phyloP scores from a whole-genome alignment of 2,329 filamentous ascomycete genomes.

The Cladosporium austrohemisphaericum region DNA sequence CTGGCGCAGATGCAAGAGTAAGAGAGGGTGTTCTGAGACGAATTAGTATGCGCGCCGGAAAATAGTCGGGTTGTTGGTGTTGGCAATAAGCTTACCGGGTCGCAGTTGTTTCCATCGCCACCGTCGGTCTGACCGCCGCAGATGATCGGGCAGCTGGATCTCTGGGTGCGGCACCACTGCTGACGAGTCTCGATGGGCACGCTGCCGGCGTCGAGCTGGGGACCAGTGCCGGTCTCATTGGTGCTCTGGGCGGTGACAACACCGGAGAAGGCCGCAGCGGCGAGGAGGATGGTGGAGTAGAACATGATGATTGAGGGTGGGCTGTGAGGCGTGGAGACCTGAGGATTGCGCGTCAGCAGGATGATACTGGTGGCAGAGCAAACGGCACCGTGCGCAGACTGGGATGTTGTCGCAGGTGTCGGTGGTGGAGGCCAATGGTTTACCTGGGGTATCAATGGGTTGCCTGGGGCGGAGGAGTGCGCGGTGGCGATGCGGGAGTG shows the following conservation, averaged over 20 bases:
- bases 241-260: conserved; percentile 45
- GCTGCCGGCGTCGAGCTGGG: conserved; percentile 41
- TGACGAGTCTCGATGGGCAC: conserved; percentile 37
- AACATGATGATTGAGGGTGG: conserved; percentile 41
- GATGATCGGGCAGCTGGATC: conserved; percentile 57
- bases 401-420: not conserved
- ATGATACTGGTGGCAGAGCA: not conserved
- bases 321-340: conserved; percentile 2
- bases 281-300: conserved; percentile 45
- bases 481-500: not conserved
- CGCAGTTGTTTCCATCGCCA: conserved; percentile 52
- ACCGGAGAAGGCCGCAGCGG: conserved; percentile 45
- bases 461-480: not conserved
- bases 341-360: conserved; percentile 13
- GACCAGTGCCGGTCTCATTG: conserved; percentile 35
- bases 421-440: not conserved
- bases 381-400: conserved; percentile 11
- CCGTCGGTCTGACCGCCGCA: conserved; percentile 48
- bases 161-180: conserved; percentile 57
- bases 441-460: conserved; percentile 11
- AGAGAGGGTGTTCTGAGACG: conserved; percentile 41
- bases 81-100: conserved; percentile 47
- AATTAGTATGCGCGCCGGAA: conserved; percentile 22
- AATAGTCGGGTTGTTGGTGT: not conserved
- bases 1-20: conserved; percentile 58